Evolutionary conservation across 768 basidiomycete genomes (phyloP), one percentile per base, ranked within the genome.

Genomic region (Gelatoporia subvermispora): DNA sequence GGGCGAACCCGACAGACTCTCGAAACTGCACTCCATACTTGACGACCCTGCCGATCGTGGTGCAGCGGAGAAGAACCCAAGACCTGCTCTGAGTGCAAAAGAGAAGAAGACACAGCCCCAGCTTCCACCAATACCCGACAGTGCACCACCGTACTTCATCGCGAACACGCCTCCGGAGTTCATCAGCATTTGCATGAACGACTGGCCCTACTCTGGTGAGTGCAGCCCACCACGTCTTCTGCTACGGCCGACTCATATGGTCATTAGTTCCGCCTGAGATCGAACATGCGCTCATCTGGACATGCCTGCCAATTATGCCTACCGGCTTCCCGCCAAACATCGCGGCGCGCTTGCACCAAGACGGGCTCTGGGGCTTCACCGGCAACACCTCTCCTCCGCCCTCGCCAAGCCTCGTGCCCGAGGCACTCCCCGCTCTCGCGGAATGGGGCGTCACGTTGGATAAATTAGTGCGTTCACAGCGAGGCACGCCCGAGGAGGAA

Each of bases 131-230:
- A 59, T 73, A 15, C 69, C 65, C 22, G 47, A 56, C 5, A 60
- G 68, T 45, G 62, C 67, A 2, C 80, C 79, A 7, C 66, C 71
- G 11, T 87, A 86, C 63, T 92, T 93, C 65, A 81, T 72, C 25
- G 76, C 76, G 11, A 72, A 83, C 53, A 81, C 80, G 8, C 77
- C 84, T 0, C 56, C 72, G 11, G 68, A 79, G 31, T 68, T 79
- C 45, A 68, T 88, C 54, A 85, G 81, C 58, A 81, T 91, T 52
- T 85, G 85, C 40, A 81, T 72, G 57, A 90, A 92, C 59, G 88
- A 91, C 61, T 93, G 90, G 90, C 90, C 90, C 0, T 93, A 93
- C 65, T 90, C 87, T 7, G 81, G 87, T 85, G 57, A 46, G 72
- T 20, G 23, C 38, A 18, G 28, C 16, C 13, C 18, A 16, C 20